Conservation (phyloP, 768 basidiomycete genomes). For the Russula lepida region DNA sequence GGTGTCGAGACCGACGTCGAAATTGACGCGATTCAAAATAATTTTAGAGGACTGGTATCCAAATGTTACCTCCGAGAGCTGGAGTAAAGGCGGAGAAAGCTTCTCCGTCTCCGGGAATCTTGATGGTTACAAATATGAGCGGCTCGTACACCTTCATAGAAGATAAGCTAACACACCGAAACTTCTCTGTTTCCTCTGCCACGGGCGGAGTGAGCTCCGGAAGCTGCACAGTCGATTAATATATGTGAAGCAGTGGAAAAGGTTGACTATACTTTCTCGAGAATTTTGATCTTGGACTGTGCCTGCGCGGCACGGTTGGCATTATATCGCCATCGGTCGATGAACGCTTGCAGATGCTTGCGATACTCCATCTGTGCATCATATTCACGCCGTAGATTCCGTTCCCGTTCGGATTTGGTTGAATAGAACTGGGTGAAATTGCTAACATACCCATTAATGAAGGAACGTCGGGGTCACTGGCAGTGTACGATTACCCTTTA, state of each 20-base stretch:
- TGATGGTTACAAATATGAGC: neutral
- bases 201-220: constrained; percentile 92
- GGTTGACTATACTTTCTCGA: constrained; percentile 53
- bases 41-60: constrained; percentile 75
- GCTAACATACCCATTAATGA: constrained; percentile 31
- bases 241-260: neutral
- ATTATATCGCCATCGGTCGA: constrained; percentile 97
- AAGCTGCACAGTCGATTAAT: constrained; percentile 38
- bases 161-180: constrained; percentile 50
- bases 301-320: constrained; percentile 93
- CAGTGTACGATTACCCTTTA: constrained; percentile 59
- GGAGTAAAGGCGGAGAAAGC: constrained; percentile 90
- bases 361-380: constrained; percentile 94
- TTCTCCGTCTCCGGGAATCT: constrained; percentile 96
- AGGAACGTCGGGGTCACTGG: neutral
- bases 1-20: constrained; percentile 92
- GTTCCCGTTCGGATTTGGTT: constrained; percentile 91
- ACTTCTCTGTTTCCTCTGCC: constrained; percentile 84
- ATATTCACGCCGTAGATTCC: constrained; percentile 89
- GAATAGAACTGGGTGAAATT: constrained; percentile 99
- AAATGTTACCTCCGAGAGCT: constrained; percentile 85
- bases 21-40: constrained; percentile 69
- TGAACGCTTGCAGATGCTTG: constrained; percentile 93
- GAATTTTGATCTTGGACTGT: constrained; percentile 60
- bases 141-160: neutral